A percentile compares a stretch with the other conserved stretches of the same genome.
phyloP scores from a whole-genome alignment of 176 grass and related monocot species.

The Aegilops tauschii region DNA sequence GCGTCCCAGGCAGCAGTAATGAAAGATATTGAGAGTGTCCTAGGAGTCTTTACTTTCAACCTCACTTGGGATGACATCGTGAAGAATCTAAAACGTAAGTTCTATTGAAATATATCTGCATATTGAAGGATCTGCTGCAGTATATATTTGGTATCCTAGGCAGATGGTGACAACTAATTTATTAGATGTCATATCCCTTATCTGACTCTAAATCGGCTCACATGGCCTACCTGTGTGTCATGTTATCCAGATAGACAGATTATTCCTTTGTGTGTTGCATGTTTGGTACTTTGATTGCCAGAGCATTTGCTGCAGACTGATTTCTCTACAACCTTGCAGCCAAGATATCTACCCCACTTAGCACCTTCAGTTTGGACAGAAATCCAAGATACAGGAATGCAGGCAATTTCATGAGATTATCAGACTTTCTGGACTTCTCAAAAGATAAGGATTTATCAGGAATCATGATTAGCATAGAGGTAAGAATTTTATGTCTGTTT shows the following conservation, averaged over 20 bases:
- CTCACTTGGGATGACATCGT: slow-evolving; percentile 86
- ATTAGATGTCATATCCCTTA: not conserved
- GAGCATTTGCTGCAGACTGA: slow-evolving; percentile 16
- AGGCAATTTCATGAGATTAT: slow-evolving; percentile 76
- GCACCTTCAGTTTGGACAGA: slow-evolving; percentile 33
- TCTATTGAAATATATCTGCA: slow-evolving; percentile 16
- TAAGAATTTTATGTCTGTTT: slow-evolving; percentile 26
- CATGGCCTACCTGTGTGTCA: slow-evolving; percentile 16
- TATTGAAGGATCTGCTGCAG: not conserved
- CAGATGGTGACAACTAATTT: not conserved
- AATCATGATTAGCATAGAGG: slow-evolving; percentile 89
- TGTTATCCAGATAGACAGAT: not conserved
- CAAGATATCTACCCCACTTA: slow-evolving; percentile 54
- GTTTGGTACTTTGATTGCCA: not conserved
- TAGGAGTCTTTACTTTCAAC: slow-evolving; percentile 88
- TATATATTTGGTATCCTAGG: not conserved
- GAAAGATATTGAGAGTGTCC: slow-evolving; percentile 50
- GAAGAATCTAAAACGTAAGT: slow-evolving; percentile 74
- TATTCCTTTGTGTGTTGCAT: not conserved
- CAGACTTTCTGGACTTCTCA: slow-evolving; percentile 75
- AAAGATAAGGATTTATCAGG: slow-evolving; percentile 72
- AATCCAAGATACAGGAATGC: slow-evolving; percentile 75
- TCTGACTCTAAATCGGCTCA: not conserved
- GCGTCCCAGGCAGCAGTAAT: slow-evolving; percentile 33
- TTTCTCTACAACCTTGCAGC: slow-evolving; percentile 45